Evolutionary conservation across 129 eudicot species (phyloP), one percentile per base, ranked within the genome.

Genomic region (Oenanthe sinensis): DNA sequence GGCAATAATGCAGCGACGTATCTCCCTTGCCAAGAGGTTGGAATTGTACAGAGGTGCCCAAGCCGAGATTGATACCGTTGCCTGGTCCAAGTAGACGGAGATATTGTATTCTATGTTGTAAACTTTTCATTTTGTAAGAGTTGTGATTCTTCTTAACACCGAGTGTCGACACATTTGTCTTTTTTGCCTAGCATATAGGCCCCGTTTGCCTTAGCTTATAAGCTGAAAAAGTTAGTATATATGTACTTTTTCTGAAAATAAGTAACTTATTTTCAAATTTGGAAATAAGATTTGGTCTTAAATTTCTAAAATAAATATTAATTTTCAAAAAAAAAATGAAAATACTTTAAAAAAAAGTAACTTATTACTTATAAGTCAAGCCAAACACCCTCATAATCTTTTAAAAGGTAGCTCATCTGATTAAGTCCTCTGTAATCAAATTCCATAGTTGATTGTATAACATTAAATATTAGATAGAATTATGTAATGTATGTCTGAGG

Each of bases 21-120:
- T 76, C 69, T 90, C 92, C 80, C 88, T 90, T 44, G 94, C 65
- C 8, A 91, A 95, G 90, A 85, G 98, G 81, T 80, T 95, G 82
- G 98, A 95, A 83, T 52, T 95, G 63, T 92, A 95, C 86, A 87
- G 96, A 85, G 82, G 91, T 81, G 98, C 98, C 58, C 98, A 95
- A 77, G 78, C 89, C 7, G 97, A 95, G 92, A 95, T 95, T 36
- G 98, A 95, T 79, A 46, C 91, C 4, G 92, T 95, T 79, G 90
- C 96, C 8, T 95, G 98, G 98, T 76, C 96, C 33, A 87, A 94
- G 79, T 95, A 86, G 88, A 71, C 26, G 19, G 77, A 46, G 22
- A 26, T 11, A 4, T 37, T 46, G 60, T 46, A 46, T 74, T 28
- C n/a, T 26, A 13, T 74, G 60, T 46, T 45, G 50, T 74, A 37